Evolutionary conservation across 805 yeast genomes (phyloP), one percentile per base, ranked within the genome.

Genomic region (Danielia oregonensis): DNA sequence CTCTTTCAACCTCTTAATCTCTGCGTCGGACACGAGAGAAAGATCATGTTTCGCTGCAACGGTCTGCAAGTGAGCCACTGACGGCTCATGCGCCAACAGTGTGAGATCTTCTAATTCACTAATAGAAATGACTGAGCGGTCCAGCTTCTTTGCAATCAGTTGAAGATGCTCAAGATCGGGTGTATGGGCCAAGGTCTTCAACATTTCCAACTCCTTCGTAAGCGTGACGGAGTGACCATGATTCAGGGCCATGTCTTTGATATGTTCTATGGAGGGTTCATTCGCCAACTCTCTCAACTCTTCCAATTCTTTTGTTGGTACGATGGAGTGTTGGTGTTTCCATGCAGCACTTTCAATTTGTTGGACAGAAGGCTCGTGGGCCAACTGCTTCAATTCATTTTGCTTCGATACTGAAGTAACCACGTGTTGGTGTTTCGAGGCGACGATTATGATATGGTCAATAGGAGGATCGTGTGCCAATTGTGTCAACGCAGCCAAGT

Each of bases 51-150:
- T 26, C 4, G 31, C 24, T 0, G 55, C 47, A 24, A 43, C 43
- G 4, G 35, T 17, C n/a, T 23, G 31, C 17, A 57, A 36, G 21
- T 48, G 51, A 2, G 43, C 51, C 19, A 55, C n/a, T 5, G 48
- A 29, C 2, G 63, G 61, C 6, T 48, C 43, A 22, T 50, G 33
- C 11, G 46, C 41, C 36, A 34, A 26, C 4, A 33, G 36, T 5
- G 32, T 30, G 32, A 63, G 42, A 1, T 29, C 13, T 1, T 37
- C 29, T 17, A 35, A 42, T 2, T 54, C 57, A 2, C 38, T 30
- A 1, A 31, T 18, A 2, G 53, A 31, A 3, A 58, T 24, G 10
- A 56, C 42, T n/a, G n/a, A n/a, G n/a, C n/a, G n/a, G n/a, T n/a
- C n/a, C n/a, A n/a, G n/a, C n/a, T n/a, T n/a, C n/a, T n/a, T n/a